These are phyloP conservation scores for Fennellomyces sp. DNA, from an alignment of 371 early-diverging fungal genomes.

Conservation along the genomic window DNA sequence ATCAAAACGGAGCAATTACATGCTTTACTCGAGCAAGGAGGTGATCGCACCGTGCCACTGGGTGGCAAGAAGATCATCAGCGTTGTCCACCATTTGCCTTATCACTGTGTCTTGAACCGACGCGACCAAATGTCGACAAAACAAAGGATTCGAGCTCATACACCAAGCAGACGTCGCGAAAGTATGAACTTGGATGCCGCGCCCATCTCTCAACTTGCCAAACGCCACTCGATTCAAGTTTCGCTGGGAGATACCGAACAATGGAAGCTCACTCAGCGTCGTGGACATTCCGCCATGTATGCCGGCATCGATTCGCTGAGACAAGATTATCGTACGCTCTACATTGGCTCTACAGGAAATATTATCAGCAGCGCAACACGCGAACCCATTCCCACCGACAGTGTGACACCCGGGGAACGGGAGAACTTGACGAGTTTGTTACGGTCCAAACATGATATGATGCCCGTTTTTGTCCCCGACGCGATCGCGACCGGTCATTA, in stretches of 20 bases:
- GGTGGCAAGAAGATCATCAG: slow-evolving; percentile 49
- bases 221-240: slow-evolving; percentile 32
- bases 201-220: slow-evolving; percentile 37
- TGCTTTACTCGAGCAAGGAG: not conserved
- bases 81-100: slow-evolving; percentile 59
- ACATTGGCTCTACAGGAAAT: slow-evolving; percentile 77
- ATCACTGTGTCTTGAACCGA: slow-evolving; percentile 23
- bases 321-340: slow-evolving; percentile 53
- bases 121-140: not conserved
- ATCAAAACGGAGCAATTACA: not conserved
- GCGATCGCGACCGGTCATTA: slow-evolving; percentile 73
- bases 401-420: slow-evolving; percentile 45
- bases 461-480: slow-evolving; percentile 83
- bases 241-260: slow-evolving; percentile 29
- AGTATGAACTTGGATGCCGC: slow-evolving; percentile 9
- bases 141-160: not conserved
- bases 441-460: slow-evolving; percentile 51
- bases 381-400: slow-evolving; percentile 19
- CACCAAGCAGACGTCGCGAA: not conserved
- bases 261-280: slow-evolving; percentile 48
- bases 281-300: slow-evolving; percentile 80
- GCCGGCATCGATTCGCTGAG: slow-evolving; percentile 68
- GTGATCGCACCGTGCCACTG: not conserved
- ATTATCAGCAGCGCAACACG: slow-evolving; percentile 47
- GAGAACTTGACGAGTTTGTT: slow-evolving; percentile 43